phyloP scores from a whole-genome alignment of 208 protist species.

The Wallacemonas collosoma region DNA sequence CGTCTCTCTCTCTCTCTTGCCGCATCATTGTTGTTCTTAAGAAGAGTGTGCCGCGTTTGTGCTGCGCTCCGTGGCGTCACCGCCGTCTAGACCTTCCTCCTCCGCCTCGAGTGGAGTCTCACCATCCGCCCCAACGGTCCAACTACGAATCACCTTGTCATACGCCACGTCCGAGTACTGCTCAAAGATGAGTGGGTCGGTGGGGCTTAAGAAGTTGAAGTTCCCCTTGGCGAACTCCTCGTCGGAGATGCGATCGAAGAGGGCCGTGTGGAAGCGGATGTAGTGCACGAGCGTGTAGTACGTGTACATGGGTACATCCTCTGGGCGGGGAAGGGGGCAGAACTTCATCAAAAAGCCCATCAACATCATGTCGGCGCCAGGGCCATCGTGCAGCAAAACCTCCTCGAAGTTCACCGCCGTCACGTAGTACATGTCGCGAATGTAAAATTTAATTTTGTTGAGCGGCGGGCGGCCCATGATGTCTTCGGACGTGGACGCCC shows the following conservation, averaged over 20 bases:
- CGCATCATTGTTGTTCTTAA: too few relatives aligned
- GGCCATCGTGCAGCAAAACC: conserved; percentile 78
- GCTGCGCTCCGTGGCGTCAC: too few relatives aligned
- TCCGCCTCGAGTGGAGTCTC: conserved; percentile 23
- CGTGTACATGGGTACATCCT: conserved; percentile 90
- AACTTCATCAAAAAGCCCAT: conserved; percentile 91
- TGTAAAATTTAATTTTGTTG: conserved; percentile 88
- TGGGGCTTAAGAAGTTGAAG: conserved; percentile 88
- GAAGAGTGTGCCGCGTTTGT: too few relatives aligned
- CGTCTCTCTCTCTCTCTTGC: too few relatives aligned
- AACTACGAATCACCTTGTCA: conserved; percentile 68
- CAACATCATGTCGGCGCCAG: conserved; percentile 85
- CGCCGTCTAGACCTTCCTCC: conserved; percentile 6
- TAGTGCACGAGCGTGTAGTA: conserved; percentile 93
- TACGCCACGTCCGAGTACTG: conserved; percentile 71
- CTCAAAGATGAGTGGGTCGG: conserved; percentile 80
- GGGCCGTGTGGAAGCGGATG: conserved; percentile 88
- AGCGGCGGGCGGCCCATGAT: conserved; percentile 88
- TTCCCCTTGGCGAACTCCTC: conserved; percentile 86
- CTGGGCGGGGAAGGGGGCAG: conserved; percentile 80
- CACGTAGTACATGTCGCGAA: conserved; percentile 92
- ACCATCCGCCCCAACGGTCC: conserved; percentile 41
- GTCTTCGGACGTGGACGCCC: conserved; percentile 80
- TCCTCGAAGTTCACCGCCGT: conserved; percentile 91
- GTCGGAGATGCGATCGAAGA: conserved; percentile 88